Percentiles rank a stretch among this genome's conserved stretches.
phyloP scores from a whole-genome alignment of 441 rosid species.

The Monsonia emarginata region DNA sequence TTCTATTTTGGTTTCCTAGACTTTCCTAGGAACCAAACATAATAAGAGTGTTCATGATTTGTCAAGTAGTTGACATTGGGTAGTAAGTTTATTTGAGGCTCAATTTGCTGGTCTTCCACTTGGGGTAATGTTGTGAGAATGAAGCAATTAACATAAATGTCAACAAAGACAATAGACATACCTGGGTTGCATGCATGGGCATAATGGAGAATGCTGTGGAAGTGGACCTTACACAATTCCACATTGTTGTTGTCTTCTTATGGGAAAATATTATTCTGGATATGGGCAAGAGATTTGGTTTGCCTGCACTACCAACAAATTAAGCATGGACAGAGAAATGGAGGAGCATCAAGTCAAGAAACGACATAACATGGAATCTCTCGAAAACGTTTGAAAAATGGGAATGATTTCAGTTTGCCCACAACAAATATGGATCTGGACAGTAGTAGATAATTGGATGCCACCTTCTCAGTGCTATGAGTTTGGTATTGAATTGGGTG shows the following conservation, averaged over 20 bases:
- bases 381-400: neutral
- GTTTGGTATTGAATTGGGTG: neutral
- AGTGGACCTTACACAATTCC: neutral
- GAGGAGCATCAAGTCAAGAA: neutral
- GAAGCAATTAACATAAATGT: neutral
- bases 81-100: neutral
- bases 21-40: neutral
- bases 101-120: neutral
- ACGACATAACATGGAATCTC: neutral
- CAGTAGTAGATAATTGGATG: neutral
- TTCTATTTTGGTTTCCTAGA: neutral
- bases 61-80: neutral
- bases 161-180: neutral
- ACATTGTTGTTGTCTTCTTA: conserved; percentile 4
- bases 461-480: neutral
- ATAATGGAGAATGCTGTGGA: neutral
- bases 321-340: neutral
- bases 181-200: neutral
- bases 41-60: neutral
- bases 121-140: neutral
- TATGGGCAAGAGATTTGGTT: neutral
- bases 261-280: neutral
- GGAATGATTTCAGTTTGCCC: neutral
- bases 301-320: conserved; percentile 7
- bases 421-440: conserved; percentile 1